Percentiles rank a stretch among this genome's conserved stretches.
Conservation (phyloP, 768 basidiomycete species). For the Trametes cingulata region DNA sequence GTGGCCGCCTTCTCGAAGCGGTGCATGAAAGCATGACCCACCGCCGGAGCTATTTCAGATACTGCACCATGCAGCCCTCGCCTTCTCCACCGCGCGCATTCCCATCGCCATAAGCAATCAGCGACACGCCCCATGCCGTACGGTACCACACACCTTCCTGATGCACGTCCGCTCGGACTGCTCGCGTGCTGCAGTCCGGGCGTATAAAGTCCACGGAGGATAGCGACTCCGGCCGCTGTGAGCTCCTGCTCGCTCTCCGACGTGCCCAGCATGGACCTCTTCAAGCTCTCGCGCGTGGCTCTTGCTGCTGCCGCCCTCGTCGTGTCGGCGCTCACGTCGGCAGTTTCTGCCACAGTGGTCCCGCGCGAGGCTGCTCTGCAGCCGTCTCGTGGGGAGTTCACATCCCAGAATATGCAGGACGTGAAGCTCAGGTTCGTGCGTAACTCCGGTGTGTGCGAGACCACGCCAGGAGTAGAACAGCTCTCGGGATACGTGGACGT, state of each 20-base stretch:
- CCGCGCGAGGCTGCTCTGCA: background rate
- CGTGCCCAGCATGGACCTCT: background rate
- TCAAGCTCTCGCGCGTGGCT: background rate
- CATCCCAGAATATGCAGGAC: conserved; percentile 23
- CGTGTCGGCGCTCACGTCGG: background rate
- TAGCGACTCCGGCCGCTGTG: background rate
- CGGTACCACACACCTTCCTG: background rate
- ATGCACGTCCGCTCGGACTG: background rate
- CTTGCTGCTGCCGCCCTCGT: background rate
- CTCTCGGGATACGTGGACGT: conserved; percentile 65
- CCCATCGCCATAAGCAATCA: background rate
- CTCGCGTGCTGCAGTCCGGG: no score
- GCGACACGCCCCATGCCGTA: background rate
- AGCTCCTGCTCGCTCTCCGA: background rate
- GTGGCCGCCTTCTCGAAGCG: background rate
- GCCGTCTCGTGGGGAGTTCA: conserved; percentile 18
- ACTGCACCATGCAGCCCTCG: background rate
- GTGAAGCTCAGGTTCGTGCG: conserved; percentile 48
- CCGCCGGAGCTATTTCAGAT: background rate
- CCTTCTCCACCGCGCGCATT: background rate
- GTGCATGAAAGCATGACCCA: background rate
- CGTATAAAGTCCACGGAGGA: background rate
- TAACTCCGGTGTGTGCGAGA: conserved; percentile 66
- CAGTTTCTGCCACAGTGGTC: background rate
- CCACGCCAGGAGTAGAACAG: conserved; percentile 59